Conservation (phyloP, 768 basidiomycete genomes). For the Macrocybe gigantea region DNA sequence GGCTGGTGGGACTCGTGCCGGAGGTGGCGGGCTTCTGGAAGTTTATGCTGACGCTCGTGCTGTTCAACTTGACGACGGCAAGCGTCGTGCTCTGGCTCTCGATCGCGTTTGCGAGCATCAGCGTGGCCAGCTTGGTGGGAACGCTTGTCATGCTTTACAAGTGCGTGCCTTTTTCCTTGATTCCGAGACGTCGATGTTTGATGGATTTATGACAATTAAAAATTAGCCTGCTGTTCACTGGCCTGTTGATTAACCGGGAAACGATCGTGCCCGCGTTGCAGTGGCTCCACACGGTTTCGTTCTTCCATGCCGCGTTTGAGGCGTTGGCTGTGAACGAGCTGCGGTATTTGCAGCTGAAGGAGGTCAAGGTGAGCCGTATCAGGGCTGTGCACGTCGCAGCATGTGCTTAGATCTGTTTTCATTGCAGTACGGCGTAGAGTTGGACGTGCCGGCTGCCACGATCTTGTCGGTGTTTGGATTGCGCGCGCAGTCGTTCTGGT, state of each 20-base stretch:
- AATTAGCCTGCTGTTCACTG: constrained; percentile 86
- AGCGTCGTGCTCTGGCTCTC: constrained; percentile 88
- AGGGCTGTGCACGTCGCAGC: neutral
- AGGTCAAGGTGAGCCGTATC: constrained; percentile 62
- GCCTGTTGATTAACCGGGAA: constrained; percentile 90
- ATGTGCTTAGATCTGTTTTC: constrained; percentile 1
- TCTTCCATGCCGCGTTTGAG: constrained; percentile 99
- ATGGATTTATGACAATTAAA: neutral
- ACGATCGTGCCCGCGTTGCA: constrained; percentile 65
- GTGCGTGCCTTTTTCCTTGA: constrained; percentile 41
- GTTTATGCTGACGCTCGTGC: constrained; percentile 90
- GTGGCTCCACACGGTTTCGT: constrained; percentile 89
- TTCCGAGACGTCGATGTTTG: neutral
- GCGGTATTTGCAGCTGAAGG: constrained; percentile 87
- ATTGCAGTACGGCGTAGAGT: constrained; percentile 86
- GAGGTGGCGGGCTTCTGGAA: constrained; percentile 93
- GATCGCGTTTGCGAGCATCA: constrained; percentile 79
- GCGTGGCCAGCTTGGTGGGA: constrained; percentile 90
- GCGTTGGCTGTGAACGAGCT: constrained; percentile 97
- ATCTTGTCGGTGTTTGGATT: constrained; percentile 95
- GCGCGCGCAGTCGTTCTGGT: constrained; percentile 96
- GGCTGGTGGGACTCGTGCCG: constrained; percentile 91
- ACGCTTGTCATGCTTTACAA: constrained; percentile 98
- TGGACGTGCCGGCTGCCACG: constrained; percentile 93
- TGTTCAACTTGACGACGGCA: constrained; percentile 96